phyloP scores from a whole-genome alignment of 192 early-diverging fungal genomes.

The Dimargaris xerosporica region DNA sequence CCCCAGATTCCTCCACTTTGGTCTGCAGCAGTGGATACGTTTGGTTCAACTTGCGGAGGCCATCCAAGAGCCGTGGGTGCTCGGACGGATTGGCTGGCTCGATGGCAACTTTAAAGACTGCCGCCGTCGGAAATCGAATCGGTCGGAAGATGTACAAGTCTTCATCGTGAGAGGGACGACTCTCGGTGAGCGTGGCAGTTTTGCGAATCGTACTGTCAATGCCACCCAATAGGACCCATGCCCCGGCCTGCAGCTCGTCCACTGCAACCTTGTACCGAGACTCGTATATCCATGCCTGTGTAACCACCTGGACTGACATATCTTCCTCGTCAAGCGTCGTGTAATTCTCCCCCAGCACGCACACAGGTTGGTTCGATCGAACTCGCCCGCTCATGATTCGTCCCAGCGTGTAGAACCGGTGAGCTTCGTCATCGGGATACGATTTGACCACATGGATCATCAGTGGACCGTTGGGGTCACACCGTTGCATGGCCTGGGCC shows the following conservation, averaged over 20 bases:
- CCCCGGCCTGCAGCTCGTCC: conserved; percentile 61
- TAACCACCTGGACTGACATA: conserved; percentile 55
- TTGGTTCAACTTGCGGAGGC: conserved; percentile 90
- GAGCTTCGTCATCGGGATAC: conserved; percentile 75
- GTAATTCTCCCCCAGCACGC: conserved; percentile 87
- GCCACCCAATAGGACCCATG: conserved; percentile 83
- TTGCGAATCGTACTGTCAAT: conserved; percentile 86
- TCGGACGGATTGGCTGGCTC: conserved; percentile 97
- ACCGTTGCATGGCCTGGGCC: conserved; percentile 47
- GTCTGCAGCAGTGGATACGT: conserved; percentile 81
- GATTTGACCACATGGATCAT: conserved; percentile 87
- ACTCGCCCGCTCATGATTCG: conserved; percentile 89
- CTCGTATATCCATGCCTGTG: conserved; percentile 60
- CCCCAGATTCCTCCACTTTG: conserved; percentile 92
- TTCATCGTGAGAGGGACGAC: conserved; percentile 33
- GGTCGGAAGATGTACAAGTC: conserved; percentile 73
- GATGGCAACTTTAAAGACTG: conserved; percentile 88
- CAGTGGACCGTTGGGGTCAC: conserved; percentile 81
- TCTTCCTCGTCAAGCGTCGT: conserved; percentile 91
- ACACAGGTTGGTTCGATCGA: conserved; percentile 53
- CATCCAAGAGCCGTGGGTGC: conserved; percentile 94
- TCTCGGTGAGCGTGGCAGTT: conserved; percentile 81
- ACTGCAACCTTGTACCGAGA: conserved; percentile 68
- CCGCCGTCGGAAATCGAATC: conserved; percentile 59
- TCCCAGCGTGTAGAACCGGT: conserved; percentile 78